phyloP scores from a whole-genome alignment of 2,329 filamentous ascomycete species.

The Ophiostoma pallidulum region DNA sequence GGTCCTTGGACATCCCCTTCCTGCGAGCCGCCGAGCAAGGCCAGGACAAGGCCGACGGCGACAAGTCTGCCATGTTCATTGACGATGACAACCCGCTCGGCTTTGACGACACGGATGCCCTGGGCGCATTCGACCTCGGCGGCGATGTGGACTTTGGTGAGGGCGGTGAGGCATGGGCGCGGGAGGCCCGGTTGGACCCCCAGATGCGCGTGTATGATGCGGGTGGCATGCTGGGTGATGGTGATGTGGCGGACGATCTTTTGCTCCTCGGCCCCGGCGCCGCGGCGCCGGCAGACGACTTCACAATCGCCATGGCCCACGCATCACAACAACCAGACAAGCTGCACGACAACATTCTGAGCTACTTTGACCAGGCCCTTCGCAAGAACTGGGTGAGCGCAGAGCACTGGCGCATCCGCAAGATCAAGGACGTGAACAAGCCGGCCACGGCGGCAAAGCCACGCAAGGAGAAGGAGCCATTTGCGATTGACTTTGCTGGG shows the following conservation, averaged over 20 bases:
- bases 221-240: conserved; percentile 34
- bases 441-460: conserved; percentile 35
- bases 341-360: conserved; percentile 85
- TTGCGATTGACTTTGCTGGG: conserved; percentile 82
- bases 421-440: conserved; percentile 62
- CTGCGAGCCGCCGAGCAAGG: conserved; percentile 73
- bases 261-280: conserved; percentile 49
- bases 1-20: conserved; percentile 82
- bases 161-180: conserved; percentile 91
- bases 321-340: conserved; percentile 53
- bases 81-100: conserved; percentile 78
- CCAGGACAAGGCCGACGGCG: conserved; percentile 41
- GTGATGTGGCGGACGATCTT: conserved; percentile 44
- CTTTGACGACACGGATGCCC: conserved; percentile 70
- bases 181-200: conserved; percentile 76
- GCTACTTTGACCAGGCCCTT: conserved; percentile 92
- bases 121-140: conserved; percentile 62
- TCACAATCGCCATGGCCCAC: conserved; percentile 69
- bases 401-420: conserved; percentile 96
- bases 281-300: conserved; percentile 59
- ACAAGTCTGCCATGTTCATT: conserved; percentile 72
- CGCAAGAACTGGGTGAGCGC: conserved; percentile 97
- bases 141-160: conserved; percentile 81
- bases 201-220: conserved; percentile 72
- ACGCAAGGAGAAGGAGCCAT: conserved; percentile 91